Percentiles rank a stretch among this genome's conserved stretches.
Conservation (phyloP, 352 stramenopile species). For the Pythium coloratum region DNA sequence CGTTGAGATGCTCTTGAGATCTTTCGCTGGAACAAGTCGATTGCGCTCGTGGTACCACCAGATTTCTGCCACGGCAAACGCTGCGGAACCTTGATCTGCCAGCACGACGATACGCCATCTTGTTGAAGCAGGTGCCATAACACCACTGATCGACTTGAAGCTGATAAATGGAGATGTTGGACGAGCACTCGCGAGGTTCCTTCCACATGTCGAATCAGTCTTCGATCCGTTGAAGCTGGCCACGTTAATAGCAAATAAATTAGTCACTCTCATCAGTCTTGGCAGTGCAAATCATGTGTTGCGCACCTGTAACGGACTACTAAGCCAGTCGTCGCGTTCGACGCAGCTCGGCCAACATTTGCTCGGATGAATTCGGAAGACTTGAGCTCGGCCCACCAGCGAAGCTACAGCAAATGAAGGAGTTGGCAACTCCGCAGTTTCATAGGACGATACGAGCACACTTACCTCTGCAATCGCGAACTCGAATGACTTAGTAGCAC, state of each 20-base stretch:
- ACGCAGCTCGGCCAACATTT: slow-evolving; percentile 19
- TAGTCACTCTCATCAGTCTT: too few species aligned
- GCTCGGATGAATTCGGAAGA: slow-evolving; percentile 19
- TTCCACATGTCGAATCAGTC: slow-evolving; percentile 2
- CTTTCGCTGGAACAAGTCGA: slow-evolving; percentile 15
- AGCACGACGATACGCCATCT: slow-evolving; percentile 27
- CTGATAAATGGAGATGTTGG: background rate
- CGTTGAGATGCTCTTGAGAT: slow-evolving; percentile 22
- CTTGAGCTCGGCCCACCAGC: slow-evolving; percentile 34
- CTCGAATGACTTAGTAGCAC: slow-evolving; percentile 36
- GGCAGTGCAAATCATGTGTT: background rate
- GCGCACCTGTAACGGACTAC: slow-evolving; percentile 26
- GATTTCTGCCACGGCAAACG: slow-evolving; percentile 28
- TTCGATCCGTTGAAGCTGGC: slow-evolving; percentile 20
- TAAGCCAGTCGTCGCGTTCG: background rate
- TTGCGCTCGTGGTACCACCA: slow-evolving; percentile 26
- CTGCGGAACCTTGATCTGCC: slow-evolving; percentile 19
- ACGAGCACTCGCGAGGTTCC: background rate
- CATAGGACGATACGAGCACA: background rate
- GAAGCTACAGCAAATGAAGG: slow-evolving; percentile 16
- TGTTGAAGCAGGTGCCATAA: slow-evolving; percentile 9
- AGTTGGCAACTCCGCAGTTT: background rate
- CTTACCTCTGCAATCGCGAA: slow-evolving; percentile 55
- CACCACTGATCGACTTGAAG: slow-evolving; percentile 3
- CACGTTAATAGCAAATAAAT: too few species aligned